Percentiles rank a stretch among this genome's conserved stretches.
Conservation (phyloP, 176 grass and related monocot genomes). For the Poa annua region DNA sequence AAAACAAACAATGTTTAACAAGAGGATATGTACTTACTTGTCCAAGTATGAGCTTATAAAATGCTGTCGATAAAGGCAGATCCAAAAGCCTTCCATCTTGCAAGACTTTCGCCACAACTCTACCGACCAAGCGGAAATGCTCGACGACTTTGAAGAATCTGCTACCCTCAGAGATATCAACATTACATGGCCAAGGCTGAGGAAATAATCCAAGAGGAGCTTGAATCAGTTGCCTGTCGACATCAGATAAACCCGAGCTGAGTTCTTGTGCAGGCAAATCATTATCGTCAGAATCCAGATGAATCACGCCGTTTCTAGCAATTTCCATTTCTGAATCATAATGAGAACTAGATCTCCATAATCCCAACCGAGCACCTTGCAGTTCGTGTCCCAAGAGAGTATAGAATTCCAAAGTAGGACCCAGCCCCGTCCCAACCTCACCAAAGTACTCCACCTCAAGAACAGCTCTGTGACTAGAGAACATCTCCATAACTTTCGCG, state of each 20-base stretch:
- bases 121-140: slow-evolving; percentile 78
- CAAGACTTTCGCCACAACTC: slow-evolving; percentile 83
- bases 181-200: slow-evolving; percentile 65
- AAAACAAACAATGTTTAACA: background rate
- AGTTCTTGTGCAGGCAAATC: background rate
- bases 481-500: slow-evolving; percentile 96
- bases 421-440: slow-evolving; percentile 92
- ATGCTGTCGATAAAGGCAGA: slow-evolving; percentile 75
- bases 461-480: slow-evolving; percentile 80
- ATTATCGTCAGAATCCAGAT: too few relatives aligned
- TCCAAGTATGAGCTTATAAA: slow-evolving; percentile 84
- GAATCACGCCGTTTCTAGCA: too few relatives aligned
- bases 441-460: slow-evolving; percentile 97
- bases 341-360: slow-evolving; percentile 74
- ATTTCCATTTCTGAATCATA: slow-evolving; percentile 42
- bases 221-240: slow-evolving; percentile 53
- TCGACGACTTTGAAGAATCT: slow-evolving; percentile 74
- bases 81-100: slow-evolving; percentile 93
- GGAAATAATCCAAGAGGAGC: slow-evolving; percentile 85
- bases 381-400: slow-evolving; percentile 87
- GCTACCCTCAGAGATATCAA: slow-evolving; percentile 62
- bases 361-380: slow-evolving; percentile 64
- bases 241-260: slow-evolving; percentile 31
- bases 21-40: slow-evolving; percentile 57
- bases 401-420: slow-evolving; percentile 92